Evolutionary conservation across 345 rosid species (phyloP).

Genomic region (Odontarrhena argentea): DNA sequence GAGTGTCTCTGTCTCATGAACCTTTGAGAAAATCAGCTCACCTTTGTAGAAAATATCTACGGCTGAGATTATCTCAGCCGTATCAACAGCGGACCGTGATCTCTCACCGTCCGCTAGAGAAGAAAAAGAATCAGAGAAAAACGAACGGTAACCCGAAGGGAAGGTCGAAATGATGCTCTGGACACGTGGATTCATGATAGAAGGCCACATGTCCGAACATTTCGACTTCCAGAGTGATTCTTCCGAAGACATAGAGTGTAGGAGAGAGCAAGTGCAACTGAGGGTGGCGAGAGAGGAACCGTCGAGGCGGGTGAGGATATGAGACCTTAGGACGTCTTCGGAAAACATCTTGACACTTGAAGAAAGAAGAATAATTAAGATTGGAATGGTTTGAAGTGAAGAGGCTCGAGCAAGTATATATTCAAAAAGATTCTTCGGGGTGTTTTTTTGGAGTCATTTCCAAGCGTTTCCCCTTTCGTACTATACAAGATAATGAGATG

Average conservation of each 20-base stretch:
- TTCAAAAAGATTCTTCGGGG: background rate
- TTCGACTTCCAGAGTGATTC: slow-evolving; percentile 56
- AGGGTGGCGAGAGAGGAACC: slow-evolving; percentile 63
- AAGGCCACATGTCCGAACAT: slow-evolving; percentile 67
- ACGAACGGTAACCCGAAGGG: slow-evolving; percentile 58
- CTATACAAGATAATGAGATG: no score
- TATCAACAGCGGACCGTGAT: slow-evolving; percentile 6
- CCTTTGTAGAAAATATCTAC: slow-evolving; percentile 61
- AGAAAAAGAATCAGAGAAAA: slow-evolving; percentile 69
- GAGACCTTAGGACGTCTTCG: slow-evolving; percentile 55
- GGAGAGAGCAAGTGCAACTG: slow-evolving; percentile 52
- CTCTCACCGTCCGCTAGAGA: slow-evolving; percentile 32
- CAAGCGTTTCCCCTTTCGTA: background rate
- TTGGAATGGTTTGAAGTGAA: background rate
- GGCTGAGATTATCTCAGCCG: slow-evolving; percentile 56
- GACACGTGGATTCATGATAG: slow-evolving; percentile 47
- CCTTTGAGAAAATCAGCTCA: slow-evolving; percentile 51
- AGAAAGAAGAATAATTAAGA: background rate
- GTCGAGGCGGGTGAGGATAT: slow-evolving; percentile 71
- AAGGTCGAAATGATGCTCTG: slow-evolving; percentile 49
- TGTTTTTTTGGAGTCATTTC: background rate
- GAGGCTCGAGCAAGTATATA: background rate
- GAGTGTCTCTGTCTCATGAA: slow-evolving; percentile 50
- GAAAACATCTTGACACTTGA: slow-evolving; percentile 42
- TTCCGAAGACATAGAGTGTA: slow-evolving; percentile 49